Percentiles rank a stretch among this genome's conserved stretches.
These are phyloP conservation scores for Pholiota adiposa DNA, from an alignment of 1,284 basidiomycete genomes.

Conservation along the genomic window DNA sequence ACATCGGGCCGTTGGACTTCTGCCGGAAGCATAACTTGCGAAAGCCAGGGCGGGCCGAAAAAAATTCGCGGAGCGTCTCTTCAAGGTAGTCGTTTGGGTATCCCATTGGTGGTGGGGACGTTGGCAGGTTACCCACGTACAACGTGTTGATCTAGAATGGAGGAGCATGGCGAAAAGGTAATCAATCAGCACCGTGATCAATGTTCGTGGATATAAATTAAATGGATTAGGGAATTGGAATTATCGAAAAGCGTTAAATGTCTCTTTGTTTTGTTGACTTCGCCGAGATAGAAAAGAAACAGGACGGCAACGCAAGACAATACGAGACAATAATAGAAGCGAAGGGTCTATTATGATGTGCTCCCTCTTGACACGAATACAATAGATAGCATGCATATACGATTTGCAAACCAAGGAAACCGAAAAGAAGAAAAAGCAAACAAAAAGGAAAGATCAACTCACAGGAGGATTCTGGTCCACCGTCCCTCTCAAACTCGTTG, in stretches of 20 bases:
- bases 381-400: background rate
- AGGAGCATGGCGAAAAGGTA: conserved; percentile 14
- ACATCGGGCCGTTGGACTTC: conserved; percentile 97
- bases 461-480: conserved; percentile 91
- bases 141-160: conserved; percentile 81
- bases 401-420: background rate
- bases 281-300: conserved; percentile 1
- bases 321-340: conserved; percentile 13
- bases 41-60: conserved; percentile 81
- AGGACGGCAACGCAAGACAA: conserved; percentile 2
- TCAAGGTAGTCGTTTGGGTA: conserved; percentile 83
- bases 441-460: conserved; percentile 32
- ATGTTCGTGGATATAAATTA: conserved; percentile 5
- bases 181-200: conserved; percentile 8
- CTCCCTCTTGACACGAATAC: background rate
- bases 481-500: conserved; percentile 46
- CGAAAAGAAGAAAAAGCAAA: background rate
- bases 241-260: background rate
- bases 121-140: conserved; percentile 93
- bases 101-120: conserved; percentile 64
- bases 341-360: background rate
- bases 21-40: conserved; percentile 93
- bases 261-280: background rate
- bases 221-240: background rate
- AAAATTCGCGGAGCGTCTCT: conserved; percentile 82